Evolutionary conservation across 2,329 filamentous ascomycete genomes (phyloP), one percentile per base, ranked within the genome.

Genomic region (Fusarium tricinctum): DNA sequence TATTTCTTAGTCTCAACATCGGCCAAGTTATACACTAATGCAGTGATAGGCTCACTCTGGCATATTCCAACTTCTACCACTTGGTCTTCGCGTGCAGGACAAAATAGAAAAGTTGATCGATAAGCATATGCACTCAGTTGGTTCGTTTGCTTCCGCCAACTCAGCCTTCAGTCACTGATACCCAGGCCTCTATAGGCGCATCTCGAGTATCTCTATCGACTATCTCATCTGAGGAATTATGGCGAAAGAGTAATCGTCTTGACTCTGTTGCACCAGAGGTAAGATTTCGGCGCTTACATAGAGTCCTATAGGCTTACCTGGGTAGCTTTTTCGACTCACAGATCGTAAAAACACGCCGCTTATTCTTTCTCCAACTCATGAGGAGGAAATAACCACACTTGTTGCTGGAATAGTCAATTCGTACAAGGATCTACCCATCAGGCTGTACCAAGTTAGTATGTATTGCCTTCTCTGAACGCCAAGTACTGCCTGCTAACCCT

Each of bases 361-460:
- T 65, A 84, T 99, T 30, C 86, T 99, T 6, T 91, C 94, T 2
- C 96, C 96, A 1, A 99, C 96, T 0, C 96, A 99, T 66, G 96
- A 99, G 76, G 96, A 99, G 78, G 96, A 99, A 76, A 96, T 99
- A 71, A 99, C 96, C 0, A 82, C 86, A 0, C 82, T 99, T 4
- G 92, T 97, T 3, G 88, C 89, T 6, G 86, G 85, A 57, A 86
- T 90, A 17, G 83, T 94, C 2, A 88, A 89, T 42, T 97, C 94
- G 1, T 95, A 97, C 77, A 95, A 94, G 74, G 90, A 93, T 44
- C 83, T 98, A 10, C 96, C 96, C 1, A 78, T 98, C 23, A 88
- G 94, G 43, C 81, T 99, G 0, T 99, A 98, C 75, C 96, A 99
- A 77, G 96, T 96, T 48, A 90, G 91, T 92, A 32, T 20, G 71